Evolutionary conservation across 352 stramenopile genomes (phyloP), one percentile per base, ranked within the genome.

Genomic region (Blastocystis sp.): DNA sequence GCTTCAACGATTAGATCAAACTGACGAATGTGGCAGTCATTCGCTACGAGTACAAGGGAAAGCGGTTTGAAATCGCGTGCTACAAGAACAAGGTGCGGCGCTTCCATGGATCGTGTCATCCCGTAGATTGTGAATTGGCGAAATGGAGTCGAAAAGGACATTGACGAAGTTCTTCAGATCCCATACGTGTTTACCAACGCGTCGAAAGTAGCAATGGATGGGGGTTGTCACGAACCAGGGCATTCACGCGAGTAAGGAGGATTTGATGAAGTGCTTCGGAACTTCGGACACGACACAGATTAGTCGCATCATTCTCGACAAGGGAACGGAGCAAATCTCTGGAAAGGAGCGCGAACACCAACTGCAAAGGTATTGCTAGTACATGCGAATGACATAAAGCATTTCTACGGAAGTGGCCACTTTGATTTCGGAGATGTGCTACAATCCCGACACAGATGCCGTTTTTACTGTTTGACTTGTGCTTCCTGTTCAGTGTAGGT

Each of bases 41-140:
- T 79, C 92, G 95, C 60, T 93, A 98, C 65, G 94, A 97, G 84
- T 95, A 94, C 64, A 91, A 91, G 61, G 96, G 96, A n/a, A 96
- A 98, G 89, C 93, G 95, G 61, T 99, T 99, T 90, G 96, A 99
- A 91, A 96, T 99, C 74, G 96, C 96, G 14, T 98, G 95, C 90
- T 99, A 99, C 92, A 95, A 95, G 86, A 99, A 98, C 93, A 99
- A 91, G 76, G 91, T 92, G 62, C 11, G 11, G 38, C 21, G n/a
- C 17, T 28, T 59, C 40, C 17, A 2, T 65, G 14, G 28, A 19
- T 38, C 66, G 7, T 52, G 14, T 38, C 17, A 21, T 41, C 10
- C 21, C 11, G 14, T 64, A 81, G 71, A 81, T 81, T 43, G 91
- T 98, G 41, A 98, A 98, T 91, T 99, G 96, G 93, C 93, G 97